Evolutionary conservation across 352 stramenopile species (phyloP), one percentile per base, ranked within the genome.

Genomic region (Lagenidium giganteum): DNA sequence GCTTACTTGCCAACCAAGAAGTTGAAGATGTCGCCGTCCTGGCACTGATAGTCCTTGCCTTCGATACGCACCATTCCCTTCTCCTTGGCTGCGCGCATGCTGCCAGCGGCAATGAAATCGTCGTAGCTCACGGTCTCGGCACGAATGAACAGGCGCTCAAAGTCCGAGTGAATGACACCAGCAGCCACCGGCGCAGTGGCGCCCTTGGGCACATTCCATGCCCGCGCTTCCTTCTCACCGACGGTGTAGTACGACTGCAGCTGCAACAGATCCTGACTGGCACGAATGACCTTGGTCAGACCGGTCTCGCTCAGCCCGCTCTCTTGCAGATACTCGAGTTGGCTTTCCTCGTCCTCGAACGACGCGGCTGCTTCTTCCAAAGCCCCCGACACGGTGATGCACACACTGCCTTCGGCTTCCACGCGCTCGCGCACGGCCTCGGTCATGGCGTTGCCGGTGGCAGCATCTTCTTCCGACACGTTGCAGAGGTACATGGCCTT

Each of bases 21-120:
- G 46, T 98, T 87, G 55, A 99, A 98, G 24, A 99, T 91, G 68
- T 99, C 97, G 38, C 95, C 96, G 57, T 99, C 95, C 59, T 98
- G 77, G 37, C 98, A 96, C 38, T 98, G 64, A 67, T 99, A 99
- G 8, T 99, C 95, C 63, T 98, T 98, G 32, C 97, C 97, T 72
- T 99, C 96, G 34, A 83, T 83, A 31, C 96, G 74, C 38, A 98
- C 35, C 36, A 96, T 67, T 13, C 97, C 97, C 47, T 86, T 72
- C 34, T 96, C 86, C 70, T 98, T 99, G 3, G 92, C 93, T 24
- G 75, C 82, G 51, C 95, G 89, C 71, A 98, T 96, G 61, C 71
- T 92, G 4, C 96, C 96, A 28, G 81, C 76, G 29, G 82, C 75
- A 14, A 98, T 70, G 51, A 99, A 88, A 61, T 98, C 95, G 14